Percentiles rank a stretch among this genome's conserved stretches.
Conservation (phyloP, 441 rosid genomes). For the Brassica hybrid region DNA sequence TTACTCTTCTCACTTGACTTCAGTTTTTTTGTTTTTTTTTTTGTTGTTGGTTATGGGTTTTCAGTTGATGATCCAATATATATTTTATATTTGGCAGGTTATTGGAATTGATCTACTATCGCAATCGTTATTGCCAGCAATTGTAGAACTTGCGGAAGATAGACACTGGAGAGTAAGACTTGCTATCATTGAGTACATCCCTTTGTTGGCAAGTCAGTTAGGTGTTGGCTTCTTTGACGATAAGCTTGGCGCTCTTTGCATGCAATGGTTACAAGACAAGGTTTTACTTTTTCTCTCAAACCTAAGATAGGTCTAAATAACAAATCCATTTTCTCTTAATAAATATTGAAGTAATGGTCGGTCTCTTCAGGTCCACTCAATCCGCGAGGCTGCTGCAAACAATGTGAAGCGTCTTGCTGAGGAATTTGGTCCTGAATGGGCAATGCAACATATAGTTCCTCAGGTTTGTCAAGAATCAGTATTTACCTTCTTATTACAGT, state of each 20-base stretch:
- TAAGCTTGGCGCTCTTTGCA: slow-evolving; percentile 92
- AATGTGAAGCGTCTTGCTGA: slow-evolving; percentile 94
- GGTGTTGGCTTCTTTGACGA: slow-evolving; percentile 92
- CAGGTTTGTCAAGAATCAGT: slow-evolving; percentile 38
- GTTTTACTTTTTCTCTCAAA: slow-evolving; percentile 42
- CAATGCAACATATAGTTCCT: slow-evolving; percentile 78
- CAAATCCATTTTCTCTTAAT: not conserved
- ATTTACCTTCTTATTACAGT: not conserved
- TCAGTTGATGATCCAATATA: not conserved
- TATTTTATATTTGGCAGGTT: slow-evolving; percentile 51
- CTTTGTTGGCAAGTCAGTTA: slow-evolving; percentile 86
- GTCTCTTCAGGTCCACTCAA: slow-evolving; percentile 75
- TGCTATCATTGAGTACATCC: slow-evolving; percentile 94
- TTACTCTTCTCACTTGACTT: too few relatives aligned
- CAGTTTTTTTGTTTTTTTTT: too few relatives aligned
- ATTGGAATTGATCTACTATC: slow-evolving; percentile 93
- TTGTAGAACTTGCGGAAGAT: slow-evolving; percentile 97
- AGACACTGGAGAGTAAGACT: slow-evolving; percentile 97
- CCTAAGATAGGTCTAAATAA: not conserved
- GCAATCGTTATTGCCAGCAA: slow-evolving; percentile 89
- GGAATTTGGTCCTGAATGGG: slow-evolving; percentile 97
- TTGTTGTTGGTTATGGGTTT: too few relatives aligned
- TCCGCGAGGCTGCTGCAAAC: slow-evolving; percentile 96
- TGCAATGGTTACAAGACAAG: slow-evolving; percentile 98
- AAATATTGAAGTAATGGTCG: not conserved